Conservation (phyloP, 129 eudicot genomes). For the Artemisia argyi region DNA sequence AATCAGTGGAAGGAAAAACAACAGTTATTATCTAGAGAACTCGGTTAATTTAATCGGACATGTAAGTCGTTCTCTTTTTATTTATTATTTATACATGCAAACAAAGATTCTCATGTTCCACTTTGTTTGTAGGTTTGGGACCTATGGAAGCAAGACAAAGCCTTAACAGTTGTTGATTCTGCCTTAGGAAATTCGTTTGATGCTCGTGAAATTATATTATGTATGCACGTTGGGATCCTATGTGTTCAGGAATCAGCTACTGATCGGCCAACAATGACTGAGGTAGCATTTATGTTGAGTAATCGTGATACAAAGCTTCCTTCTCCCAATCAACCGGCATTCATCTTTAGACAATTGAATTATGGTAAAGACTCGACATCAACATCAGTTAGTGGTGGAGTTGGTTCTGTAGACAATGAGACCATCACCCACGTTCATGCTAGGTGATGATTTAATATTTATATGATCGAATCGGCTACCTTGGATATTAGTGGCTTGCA, state of each 20-base stretch:
- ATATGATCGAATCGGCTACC: too few species aligned
- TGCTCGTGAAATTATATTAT: slow-evolving; percentile 39
- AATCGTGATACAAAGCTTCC: slow-evolving; percentile 40
- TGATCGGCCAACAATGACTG: slow-evolving; percentile 61
- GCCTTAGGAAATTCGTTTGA: slow-evolving; percentile 22
- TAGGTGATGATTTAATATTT: slow-evolving; percentile 19
- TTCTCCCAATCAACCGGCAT: slow-evolving; percentile 53
- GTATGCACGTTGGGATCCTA: slow-evolving; percentile 58
- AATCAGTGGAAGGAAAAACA: slow-evolving; percentile 52
- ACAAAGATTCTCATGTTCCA: neutral
- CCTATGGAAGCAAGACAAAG: slow-evolving; percentile 47
- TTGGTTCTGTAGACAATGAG: slow-evolving; percentile 12
- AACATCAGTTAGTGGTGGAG: slow-evolving; percentile 26
- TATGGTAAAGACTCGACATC: slow-evolving; percentile 21
- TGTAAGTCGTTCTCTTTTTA: slow-evolving; percentile 38
- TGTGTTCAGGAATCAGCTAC: slow-evolving; percentile 59
- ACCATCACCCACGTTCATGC: slow-evolving; percentile 28
- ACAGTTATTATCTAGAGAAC: slow-evolving; percentile 36
- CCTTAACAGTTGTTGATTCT: slow-evolving; percentile 45
- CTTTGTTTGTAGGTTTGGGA: slow-evolving; percentile 55
- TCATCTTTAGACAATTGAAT: slow-evolving; percentile 28
- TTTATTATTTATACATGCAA: neutral
- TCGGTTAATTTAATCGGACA: slow-evolving; percentile 51
- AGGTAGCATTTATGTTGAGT: slow-evolving; percentile 47
- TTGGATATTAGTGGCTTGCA: too few species aligned